A percentile compares a stretch with the other conserved stretches of the same genome.
These are phyloP conservation scores for Raffaelea deltoideospora DNA, from an alignment of 2,329 filamentous ascomycete species.

Conservation along the genomic window DNA sequence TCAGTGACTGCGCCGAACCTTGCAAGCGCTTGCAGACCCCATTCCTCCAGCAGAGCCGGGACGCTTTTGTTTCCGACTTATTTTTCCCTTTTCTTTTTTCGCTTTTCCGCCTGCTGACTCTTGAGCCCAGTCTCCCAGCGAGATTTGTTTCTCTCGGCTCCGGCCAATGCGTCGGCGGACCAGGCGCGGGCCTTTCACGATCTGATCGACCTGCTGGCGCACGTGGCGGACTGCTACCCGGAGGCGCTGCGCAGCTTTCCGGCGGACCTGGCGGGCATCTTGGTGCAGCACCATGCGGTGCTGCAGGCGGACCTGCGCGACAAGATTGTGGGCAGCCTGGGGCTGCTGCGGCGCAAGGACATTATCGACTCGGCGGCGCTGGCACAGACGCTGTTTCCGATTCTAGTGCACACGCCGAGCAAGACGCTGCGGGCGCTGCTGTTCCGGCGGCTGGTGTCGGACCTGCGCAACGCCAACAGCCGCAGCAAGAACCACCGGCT, in stretches of 20 bases:
- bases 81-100: neutral
- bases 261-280: constrained; percentile 63
- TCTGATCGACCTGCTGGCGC: constrained; percentile 82
- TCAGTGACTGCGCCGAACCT: constrained; percentile 3
- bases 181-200: constrained; percentile 77
- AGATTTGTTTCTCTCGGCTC: constrained; percentile 80
- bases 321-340: constrained; percentile 84
- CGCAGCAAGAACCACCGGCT: constrained; percentile 83
- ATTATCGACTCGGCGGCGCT: constrained; percentile 73
- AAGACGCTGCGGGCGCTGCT: constrained; percentile 75
- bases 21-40: too few species aligned
- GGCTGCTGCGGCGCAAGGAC: constrained; percentile 79
- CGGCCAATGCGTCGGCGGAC: constrained; percentile 59
- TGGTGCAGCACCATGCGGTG: constrained; percentile 67
- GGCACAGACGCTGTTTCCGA: constrained; percentile 74
- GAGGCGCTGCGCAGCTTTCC: constrained; percentile 64
- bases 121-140: constrained; percentile 42
- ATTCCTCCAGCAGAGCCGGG: too few species aligned
- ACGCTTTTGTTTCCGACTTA: too few species aligned
- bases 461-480: constrained; percentile 74
- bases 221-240: constrained; percentile 88
- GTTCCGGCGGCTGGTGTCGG: constrained; percentile 80
- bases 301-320: constrained; percentile 77
- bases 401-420: constrained; percentile 74
- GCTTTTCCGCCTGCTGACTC: too few species aligned